These are phyloP conservation scores for Fomitopsis serialis DNA, from an alignment of 768 basidiomycete species.

Conservation along the genomic window DNA sequence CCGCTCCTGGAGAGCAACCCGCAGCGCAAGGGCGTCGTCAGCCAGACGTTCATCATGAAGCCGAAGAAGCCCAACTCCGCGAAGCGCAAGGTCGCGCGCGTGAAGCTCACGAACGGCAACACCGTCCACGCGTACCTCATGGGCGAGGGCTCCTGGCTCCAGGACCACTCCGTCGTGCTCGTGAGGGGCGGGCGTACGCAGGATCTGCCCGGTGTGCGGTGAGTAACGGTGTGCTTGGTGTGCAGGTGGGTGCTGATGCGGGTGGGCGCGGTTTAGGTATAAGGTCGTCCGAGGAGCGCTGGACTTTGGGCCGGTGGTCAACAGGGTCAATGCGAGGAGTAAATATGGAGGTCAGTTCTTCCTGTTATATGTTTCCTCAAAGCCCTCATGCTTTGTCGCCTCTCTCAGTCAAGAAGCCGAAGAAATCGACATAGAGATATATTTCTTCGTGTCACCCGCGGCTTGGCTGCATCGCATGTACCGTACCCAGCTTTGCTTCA, in stretches of 20 bases:
- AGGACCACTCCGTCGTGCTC: slow-evolving; percentile 94
- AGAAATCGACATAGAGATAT: slow-evolving; percentile 42
- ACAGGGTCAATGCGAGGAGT: slow-evolving; percentile 75
- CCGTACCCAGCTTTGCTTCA: too few species aligned
- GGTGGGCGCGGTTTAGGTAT: slow-evolving; percentile 58
- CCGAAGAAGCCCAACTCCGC: slow-evolving; percentile 99
- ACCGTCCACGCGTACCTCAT: slow-evolving; percentile 91
- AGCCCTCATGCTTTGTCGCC: slow-evolving; percentile 18
- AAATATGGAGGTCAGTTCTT: slow-evolving; percentile 77
- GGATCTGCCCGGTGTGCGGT: slow-evolving; percentile 98
- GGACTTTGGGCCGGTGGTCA: slow-evolving; percentile 88
- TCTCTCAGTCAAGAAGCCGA: slow-evolving; percentile 76
- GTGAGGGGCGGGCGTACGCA: slow-evolving; percentile 94
- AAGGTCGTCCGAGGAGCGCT: slow-evolving; percentile 91
- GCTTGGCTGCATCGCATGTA: too few species aligned
- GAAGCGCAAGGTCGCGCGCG: slow-evolving; percentile 92
- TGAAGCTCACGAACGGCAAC: slow-evolving; percentile 88
- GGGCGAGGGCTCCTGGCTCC: slow-evolving; percentile 96
- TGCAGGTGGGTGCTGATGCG: neutral
- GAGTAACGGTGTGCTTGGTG: slow-evolving; percentile 17
- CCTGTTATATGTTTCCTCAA: slow-evolving; percentile 2
- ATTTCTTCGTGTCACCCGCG: too few species aligned
- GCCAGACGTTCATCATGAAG: slow-evolving; percentile 70
- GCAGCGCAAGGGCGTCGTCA: slow-evolving; percentile 90
- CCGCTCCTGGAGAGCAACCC: slow-evolving; percentile 78